A percentile compares a stretch with the other conserved stretches of the same genome.
Conservation (phyloP, 306 rosid species). For the Prunus mira region DNA sequence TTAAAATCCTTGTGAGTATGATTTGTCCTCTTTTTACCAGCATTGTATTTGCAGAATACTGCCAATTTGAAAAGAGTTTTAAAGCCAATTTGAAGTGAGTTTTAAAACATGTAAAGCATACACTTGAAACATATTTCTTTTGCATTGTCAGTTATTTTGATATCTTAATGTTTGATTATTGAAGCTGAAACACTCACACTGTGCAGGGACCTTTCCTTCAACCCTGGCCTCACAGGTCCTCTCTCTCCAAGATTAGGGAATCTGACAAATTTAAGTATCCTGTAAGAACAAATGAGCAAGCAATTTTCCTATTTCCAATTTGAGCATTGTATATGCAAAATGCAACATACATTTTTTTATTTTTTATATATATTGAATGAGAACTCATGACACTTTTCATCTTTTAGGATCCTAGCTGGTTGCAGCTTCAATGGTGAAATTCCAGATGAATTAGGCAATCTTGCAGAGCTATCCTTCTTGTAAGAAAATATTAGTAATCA, state of each 20-base stretch:
- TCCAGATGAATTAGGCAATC: slow-evolving; percentile 71
- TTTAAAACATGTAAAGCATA: background rate
- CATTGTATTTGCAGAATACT: background rate
- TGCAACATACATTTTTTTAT: background rate
- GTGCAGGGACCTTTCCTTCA: slow-evolving; percentile 71
- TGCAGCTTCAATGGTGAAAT: slow-evolving; percentile 69
- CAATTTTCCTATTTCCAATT: slow-evolving; percentile 1
- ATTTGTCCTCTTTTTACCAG: background rate
- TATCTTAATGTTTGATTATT: background rate
- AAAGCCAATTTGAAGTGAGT: too few relatives aligned
- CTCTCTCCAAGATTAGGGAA: slow-evolving; percentile 51
- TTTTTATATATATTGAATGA: background rate
- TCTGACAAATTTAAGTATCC: slow-evolving; percentile 45
- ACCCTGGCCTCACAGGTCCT: slow-evolving; percentile 52
- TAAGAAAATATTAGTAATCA: slow-evolving; percentile 27
- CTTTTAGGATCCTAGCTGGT: slow-evolving; percentile 66
- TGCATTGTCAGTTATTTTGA: background rate
- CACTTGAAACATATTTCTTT: background rate
- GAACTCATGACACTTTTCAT: background rate
- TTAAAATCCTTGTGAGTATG: slow-evolving; percentile 63
- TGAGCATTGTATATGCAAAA: slow-evolving; percentile 8
- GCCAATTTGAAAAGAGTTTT: too few relatives aligned
- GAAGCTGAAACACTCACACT: background rate
- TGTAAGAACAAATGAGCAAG: slow-evolving; percentile 48
- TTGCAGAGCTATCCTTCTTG: slow-evolving; percentile 60